Conservation (phyloP, 805 yeast species). For the Wickerhamomyces bovis region DNA sequence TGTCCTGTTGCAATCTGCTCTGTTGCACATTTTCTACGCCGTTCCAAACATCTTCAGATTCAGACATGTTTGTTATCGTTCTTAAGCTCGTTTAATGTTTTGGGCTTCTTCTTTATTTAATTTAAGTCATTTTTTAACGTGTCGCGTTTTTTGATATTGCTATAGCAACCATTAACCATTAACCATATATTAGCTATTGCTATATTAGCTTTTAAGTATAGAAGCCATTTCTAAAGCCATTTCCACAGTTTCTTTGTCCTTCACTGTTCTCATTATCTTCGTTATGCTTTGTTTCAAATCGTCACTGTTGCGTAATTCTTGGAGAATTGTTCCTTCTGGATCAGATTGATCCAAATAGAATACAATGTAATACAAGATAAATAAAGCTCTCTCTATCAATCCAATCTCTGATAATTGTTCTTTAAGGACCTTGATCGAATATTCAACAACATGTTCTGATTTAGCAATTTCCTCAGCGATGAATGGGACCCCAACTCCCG, state of each 20-base stretch:
- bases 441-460: conserved; percentile 21
- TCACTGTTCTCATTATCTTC: neutral
- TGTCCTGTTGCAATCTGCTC: neutral
- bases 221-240: conserved; percentile 12
- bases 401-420: conserved; percentile 26
- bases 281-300: conserved; percentile 5
- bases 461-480: conserved; percentile 27
- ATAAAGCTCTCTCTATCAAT: conserved; percentile 28
- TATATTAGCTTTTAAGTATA: conserved; percentile 2
- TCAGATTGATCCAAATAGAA: conserved; percentile 21
- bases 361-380: conserved; percentile 23
- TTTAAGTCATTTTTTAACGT: neutral
- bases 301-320: conserved; percentile 1
- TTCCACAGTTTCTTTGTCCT: conserved; percentile 9
- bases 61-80: neutral
- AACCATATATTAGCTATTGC: too few relatives aligned
- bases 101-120: neutral
- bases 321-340: neutral
- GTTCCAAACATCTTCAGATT: neutral
- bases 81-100: neutral
- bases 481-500: conserved; percentile 30
- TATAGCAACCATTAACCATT: too few relatives aligned
- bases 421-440: conserved; percentile 20
- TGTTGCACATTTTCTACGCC: neutral
- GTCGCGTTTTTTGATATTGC: too few relatives aligned